Evolutionary conservation across 352 stramenopile genomes (phyloP).

Genomic region (Discostella stelligera): DNA sequence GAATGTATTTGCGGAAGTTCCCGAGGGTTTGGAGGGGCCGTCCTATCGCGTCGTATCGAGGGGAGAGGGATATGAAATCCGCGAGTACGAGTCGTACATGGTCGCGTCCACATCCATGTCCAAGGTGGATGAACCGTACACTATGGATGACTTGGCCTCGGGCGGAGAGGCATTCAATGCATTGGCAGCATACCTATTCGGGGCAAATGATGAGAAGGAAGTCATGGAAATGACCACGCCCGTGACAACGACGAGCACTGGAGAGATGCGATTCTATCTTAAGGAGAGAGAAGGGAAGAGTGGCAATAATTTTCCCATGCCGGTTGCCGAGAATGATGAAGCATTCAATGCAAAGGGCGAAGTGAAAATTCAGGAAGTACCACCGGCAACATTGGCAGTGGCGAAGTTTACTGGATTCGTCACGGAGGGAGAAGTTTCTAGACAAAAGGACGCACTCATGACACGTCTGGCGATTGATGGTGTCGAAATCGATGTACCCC

Average conservation of each 20-base stretch:
- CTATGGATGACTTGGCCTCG: slow-evolving; percentile 56
- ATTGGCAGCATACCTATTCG: slow-evolving; percentile 84
- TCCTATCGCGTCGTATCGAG: slow-evolving; percentile 57
- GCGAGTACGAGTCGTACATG: slow-evolving; percentile 72
- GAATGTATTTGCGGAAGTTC: slow-evolving; percentile 77
- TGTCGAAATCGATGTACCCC: slow-evolving; percentile 73
- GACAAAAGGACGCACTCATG: slow-evolving; percentile 80
- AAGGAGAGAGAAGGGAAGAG: slow-evolving; percentile 36
- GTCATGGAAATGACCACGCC: slow-evolving; percentile 85
- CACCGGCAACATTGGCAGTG: slow-evolving; percentile 62
- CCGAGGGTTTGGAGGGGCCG: slow-evolving; percentile 69
- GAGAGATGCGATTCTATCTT: slow-evolving; percentile 85
- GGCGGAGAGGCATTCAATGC: slow-evolving; percentile 81
- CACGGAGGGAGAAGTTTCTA: slow-evolving; percentile 79
- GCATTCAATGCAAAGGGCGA: slow-evolving; percentile 55
- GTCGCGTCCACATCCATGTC: slow-evolving; percentile 67
- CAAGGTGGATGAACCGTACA: slow-evolving; percentile 49
- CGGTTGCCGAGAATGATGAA: slow-evolving; percentile 44
- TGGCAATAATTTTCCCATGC: slow-evolving; percentile 22
- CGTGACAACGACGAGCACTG: slow-evolving; percentile 77
- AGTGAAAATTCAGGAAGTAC: slow-evolving; percentile 69
- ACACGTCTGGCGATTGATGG: slow-evolving; percentile 68
- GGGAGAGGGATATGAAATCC: slow-evolving; percentile 73
- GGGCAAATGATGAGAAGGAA: slow-evolving; percentile 77
- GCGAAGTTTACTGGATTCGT: slow-evolving; percentile 82